Evolutionary conservation across 768 basidiomycete species (phyloP).

Genomic region (Leccinum rimulosum): DNA sequence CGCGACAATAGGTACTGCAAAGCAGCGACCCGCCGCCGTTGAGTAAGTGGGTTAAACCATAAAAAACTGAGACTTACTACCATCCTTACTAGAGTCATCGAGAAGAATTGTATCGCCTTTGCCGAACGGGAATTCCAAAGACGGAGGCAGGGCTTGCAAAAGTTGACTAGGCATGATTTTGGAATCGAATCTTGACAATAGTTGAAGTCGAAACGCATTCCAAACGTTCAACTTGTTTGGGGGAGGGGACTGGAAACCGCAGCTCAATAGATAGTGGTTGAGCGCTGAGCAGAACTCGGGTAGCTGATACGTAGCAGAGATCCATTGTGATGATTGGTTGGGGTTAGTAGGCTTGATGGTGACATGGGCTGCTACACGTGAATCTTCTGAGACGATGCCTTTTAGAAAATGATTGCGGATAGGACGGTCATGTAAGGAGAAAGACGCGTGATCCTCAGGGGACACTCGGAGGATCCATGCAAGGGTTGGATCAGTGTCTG

Average conservation of each 20-base stretch:
- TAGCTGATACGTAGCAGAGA: neutral
- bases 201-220: neutral
- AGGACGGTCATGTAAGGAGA: neutral
- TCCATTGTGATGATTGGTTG: neutral
- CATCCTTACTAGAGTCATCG: too few species aligned
- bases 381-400: neutral
- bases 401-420: constrained; percentile 1
- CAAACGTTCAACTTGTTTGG: neutral
- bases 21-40: too few species aligned
- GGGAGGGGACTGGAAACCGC: neutral
- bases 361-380: neutral
- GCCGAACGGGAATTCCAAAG: too few species aligned
- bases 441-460: too few species aligned
- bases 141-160: too few species aligned
- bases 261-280: neutral
- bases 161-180: too few species aligned
- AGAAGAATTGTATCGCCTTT: too few species aligned
- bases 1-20: too few species aligned
- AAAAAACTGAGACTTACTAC: too few species aligned
- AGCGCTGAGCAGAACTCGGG: neutral
- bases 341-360: neutral
- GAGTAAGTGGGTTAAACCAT: too few species aligned
- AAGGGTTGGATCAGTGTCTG: too few species aligned
- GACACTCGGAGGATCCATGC: too few species aligned
- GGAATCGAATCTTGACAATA: neutral